Conservation (phyloP, 257 asterid genomes). For the Petunia secreta region DNA sequence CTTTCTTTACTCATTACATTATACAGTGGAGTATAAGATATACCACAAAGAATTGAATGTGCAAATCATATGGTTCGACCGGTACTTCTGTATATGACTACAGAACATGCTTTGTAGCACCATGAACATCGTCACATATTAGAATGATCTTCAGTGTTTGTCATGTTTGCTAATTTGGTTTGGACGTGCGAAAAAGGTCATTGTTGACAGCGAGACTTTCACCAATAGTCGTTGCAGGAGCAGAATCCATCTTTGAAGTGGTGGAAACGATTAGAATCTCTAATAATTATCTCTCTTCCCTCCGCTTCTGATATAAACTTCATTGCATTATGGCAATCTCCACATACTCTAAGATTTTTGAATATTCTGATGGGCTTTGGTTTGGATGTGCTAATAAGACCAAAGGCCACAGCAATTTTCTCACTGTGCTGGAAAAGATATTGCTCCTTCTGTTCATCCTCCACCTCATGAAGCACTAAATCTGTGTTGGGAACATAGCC, state of each 20-base stretch:
- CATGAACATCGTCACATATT: not conserved
- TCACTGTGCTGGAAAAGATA: slow-evolving; percentile 87
- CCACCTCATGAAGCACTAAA: slow-evolving; percentile 83
- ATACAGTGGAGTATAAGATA: not conserved
- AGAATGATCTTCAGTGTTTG: not conserved
- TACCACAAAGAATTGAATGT: not conserved
- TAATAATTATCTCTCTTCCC: slow-evolving; percentile 77
- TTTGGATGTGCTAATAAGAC: slow-evolving; percentile 67
- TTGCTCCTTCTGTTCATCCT: slow-evolving; percentile 77
- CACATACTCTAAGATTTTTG: slow-evolving; percentile 87
- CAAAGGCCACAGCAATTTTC: slow-evolving; percentile 82
- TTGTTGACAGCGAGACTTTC: not conserved
- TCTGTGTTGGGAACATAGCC: slow-evolving; percentile 77
- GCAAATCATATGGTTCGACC: slow-evolving; percentile 8
- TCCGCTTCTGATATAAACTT: slow-evolving; percentile 67
- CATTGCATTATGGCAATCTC: slow-evolving; percentile 82
- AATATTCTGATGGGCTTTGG: slow-evolving; percentile 69
- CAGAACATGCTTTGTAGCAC: slow-evolving; percentile 13
- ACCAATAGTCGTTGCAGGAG: slow-evolving; percentile 95
- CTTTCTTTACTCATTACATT: not conserved
- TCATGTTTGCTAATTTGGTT: not conserved
- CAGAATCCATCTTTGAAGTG: slow-evolving; percentile 75
- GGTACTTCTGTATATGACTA: slow-evolving; percentile 5
- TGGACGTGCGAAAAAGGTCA: not conserved
- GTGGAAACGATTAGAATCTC: slow-evolving; percentile 93